Base-by-base conservation (phyloP, 352 stramenopile genomes). In the Pythium pyrilobum region DNA sequence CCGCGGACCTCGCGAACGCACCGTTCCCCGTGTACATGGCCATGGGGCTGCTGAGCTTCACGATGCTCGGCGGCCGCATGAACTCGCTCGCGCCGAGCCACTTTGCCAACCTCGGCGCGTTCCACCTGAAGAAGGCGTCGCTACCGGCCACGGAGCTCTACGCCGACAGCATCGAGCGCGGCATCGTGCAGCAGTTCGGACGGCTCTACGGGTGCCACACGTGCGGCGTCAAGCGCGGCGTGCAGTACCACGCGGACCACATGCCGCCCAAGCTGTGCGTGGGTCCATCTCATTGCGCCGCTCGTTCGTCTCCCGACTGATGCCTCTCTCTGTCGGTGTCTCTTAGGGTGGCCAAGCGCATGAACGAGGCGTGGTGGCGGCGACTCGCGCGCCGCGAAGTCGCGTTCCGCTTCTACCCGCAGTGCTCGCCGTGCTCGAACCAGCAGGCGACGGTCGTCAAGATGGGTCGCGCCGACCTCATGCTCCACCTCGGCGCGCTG, bases 351-450 rank as follows among this genome's bases (percentile, higher is more conserved):
- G 81, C 77, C 6, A 81, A 84, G 57, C 71, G 60, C 4, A 65
- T 67, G 52, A 82, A 92, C 40, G 50, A 69, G 12, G 44, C 62
- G 38, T 48, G 76, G 9, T 60, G 85, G 12, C 56, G 79, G 5
- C 55, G 60, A 16, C 45, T 87, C 8, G 37, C 72, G 3, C 63
- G 81, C 0, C 58, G 64, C 1, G 76, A 89, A 49, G 82, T 83
- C 15, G 52, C 50, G 4, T 89, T 89, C 46, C 81, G 81, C 13
- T 95, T 90, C 60, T 95, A 92, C 44, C 84, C 84, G 32, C 84
- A 95, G 62, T 95, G 84, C 48, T 71, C 86, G 41, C 56, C 69
- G 34, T 95, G 84, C 67, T 95, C 84, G 24, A 95, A 92, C 61
- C 67, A 85, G 48, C 81, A 89, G 48, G 68, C 58, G 11, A 64